Evolutionary conservation across 1,284 basidiomycete genomes (phyloP).

Genomic region (Cryptococcus maquisensis): DNA sequence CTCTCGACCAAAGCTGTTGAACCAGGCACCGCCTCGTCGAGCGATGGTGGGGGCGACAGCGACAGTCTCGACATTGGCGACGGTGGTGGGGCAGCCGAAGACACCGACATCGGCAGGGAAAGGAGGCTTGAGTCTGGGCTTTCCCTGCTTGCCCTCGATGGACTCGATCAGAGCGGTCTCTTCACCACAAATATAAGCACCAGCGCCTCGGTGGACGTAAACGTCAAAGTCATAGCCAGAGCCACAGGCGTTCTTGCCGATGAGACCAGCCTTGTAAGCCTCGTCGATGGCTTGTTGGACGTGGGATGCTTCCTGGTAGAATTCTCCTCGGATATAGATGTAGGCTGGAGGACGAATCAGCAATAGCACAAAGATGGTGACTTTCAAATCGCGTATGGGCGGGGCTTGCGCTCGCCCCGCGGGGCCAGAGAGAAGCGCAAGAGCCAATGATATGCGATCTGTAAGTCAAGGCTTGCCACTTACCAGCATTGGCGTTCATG

Average conservation of each 20-base stretch:
- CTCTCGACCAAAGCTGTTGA: constrained; percentile 84
- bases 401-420: neutral
- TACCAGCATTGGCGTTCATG: constrained; percentile 88
- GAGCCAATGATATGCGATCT: too few species aligned
- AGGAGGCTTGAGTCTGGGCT: constrained; percentile 96
- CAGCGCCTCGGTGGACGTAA: constrained; percentile 93
- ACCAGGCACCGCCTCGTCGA: constrained; percentile 87
- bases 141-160: constrained; percentile 95
- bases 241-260: constrained; percentile 89
- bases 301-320: constrained; percentile 90
- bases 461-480: constrained; percentile 11
- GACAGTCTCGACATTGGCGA: constrained; percentile 98
- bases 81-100: constrained; percentile 94
- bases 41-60: constrained; percentile 96
- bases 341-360: constrained; percentile 58
- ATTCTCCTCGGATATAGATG: constrained; percentile 99
- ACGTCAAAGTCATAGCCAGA: constrained; percentile 94
- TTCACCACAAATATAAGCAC: constrained; percentile 98
- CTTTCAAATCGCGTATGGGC: neutral
- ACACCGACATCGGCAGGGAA: constrained; percentile 98
- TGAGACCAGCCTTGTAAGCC: constrained; percentile 85
- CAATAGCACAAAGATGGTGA: neutral
- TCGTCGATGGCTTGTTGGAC: constrained; percentile 93
- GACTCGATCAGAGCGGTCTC: constrained; percentile 97
- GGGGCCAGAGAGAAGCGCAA: neutral